These are phyloP conservation scores for Moesziomyces globuligerus DNA, from an alignment of 1,284 basidiomycete genomes.

Conservation along the genomic window DNA sequence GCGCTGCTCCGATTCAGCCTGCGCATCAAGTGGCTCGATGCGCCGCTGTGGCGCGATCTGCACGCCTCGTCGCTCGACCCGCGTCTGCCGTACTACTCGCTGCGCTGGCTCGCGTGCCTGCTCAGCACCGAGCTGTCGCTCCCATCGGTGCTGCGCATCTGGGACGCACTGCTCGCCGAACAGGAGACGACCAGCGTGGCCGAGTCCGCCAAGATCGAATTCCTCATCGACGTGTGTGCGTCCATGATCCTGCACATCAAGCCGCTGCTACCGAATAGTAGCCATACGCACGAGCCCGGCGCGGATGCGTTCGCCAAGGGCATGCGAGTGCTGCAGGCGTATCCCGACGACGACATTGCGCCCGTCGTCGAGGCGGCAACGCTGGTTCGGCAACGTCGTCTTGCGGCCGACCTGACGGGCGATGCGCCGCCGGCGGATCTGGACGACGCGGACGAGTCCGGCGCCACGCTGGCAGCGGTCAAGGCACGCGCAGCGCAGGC, in stretches of 20 bases:
- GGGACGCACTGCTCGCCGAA: slow-evolving; percentile 63
- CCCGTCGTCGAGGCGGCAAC: slow-evolving; percentile 57
- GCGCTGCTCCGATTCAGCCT: slow-evolving; percentile 54
- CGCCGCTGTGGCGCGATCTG: slow-evolving; percentile 51
- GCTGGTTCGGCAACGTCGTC: slow-evolving; percentile 48
- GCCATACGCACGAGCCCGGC: slow-evolving; percentile 24
- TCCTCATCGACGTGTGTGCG: slow-evolving; percentile 63
- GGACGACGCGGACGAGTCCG: slow-evolving; percentile 28
- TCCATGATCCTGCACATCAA: slow-evolving; percentile 57
- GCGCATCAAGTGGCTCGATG: slow-evolving; percentile 54
- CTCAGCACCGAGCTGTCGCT: slow-evolving; percentile 60
- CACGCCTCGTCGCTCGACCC: slow-evolving; percentile 54
- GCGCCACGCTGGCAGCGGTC: slow-evolving; percentile 17
- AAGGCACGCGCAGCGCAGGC: slow-evolving; percentile 38
- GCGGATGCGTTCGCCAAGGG: slow-evolving; percentile 52
- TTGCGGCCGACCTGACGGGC: slow-evolving; percentile 58
- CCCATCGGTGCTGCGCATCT: slow-evolving; percentile 56
- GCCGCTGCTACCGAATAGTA: slow-evolving; percentile 18
- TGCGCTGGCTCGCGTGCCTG: slow-evolving; percentile 64
- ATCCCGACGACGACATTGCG: slow-evolving; percentile 56
- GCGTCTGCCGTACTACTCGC: slow-evolving; percentile 62
- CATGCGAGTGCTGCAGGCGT: slow-evolving; percentile 57
- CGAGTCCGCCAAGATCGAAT: slow-evolving; percentile 57
- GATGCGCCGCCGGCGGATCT: slow-evolving; percentile 53
- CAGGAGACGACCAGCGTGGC: slow-evolving; percentile 22